These are phyloP conservation scores for Umbelopsis sp. DNA, from an alignment of 371 early-diverging fungal species.

Conservation along the genomic window DNA sequence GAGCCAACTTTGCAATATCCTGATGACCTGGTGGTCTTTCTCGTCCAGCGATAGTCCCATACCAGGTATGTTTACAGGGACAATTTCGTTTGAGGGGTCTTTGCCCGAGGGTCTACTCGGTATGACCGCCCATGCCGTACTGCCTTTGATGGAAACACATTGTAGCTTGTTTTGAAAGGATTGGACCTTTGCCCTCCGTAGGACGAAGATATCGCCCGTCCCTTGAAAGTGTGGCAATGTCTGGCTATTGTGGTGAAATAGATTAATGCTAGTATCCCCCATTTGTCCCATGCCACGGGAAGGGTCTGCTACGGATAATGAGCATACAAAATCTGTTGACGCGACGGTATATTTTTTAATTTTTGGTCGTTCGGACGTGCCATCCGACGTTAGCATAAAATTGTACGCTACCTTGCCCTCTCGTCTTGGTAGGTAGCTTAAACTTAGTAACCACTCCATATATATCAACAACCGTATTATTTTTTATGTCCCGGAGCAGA, in stretches of 20 bases:
- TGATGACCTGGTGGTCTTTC: neutral
- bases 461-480: neutral
- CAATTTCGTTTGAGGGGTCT: neutral
- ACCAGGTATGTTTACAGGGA: neutral
- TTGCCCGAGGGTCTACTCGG: neutral
- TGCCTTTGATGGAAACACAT: neutral
- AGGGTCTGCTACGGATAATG: neutral
- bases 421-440: neutral
- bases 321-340: conserved; percentile 4
- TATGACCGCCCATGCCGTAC: neutral
- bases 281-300: neutral
- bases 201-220: neutral
- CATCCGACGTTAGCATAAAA: neutral
- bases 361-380: too few species aligned
- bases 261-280: neutral
- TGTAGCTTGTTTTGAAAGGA: neutral
- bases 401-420: neutral
- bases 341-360: too few species aligned
- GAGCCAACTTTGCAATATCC: neutral
- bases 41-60: conserved; percentile 13
- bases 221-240: neutral
- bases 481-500: neutral
- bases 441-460: neutral
- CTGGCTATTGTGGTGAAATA: neutral
- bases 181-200: neutral